Percentiles rank a stretch among this genome's conserved stretches.
phyloP scores from a whole-genome alignment of 2,329 filamentous ascomycete species.

The Fusarium buharicum region DNA sequence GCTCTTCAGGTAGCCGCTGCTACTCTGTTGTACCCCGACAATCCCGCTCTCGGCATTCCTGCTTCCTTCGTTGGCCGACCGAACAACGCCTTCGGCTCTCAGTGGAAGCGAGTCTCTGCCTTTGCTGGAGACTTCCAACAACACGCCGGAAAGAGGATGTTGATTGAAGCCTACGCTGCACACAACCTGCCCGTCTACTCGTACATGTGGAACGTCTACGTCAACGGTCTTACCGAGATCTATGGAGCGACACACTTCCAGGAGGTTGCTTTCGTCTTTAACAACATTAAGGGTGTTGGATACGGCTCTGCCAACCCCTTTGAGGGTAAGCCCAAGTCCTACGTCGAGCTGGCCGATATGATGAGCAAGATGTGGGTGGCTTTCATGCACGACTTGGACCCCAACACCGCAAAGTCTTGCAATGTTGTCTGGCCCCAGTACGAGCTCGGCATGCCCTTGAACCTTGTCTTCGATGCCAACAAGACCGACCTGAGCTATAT shows the following conservation, averaged over 20 bases:
- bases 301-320: conserved; percentile 50
- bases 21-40: conserved; percentile 61
- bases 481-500: conserved; percentile 52
- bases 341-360: conserved; percentile 53
- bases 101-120: conserved; percentile 66
- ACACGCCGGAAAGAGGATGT: conserved; percentile 64
- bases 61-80: conserved; percentile 51
- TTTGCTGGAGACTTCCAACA: conserved; percentile 65
- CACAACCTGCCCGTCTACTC: conserved; percentile 56
- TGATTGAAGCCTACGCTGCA: conserved; percentile 62
- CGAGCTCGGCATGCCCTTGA: conserved; percentile 52
- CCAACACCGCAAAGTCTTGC: conserved; percentile 7
- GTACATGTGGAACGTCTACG: conserved; percentile 65
- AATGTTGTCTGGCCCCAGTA: conserved; percentile 57
- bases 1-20: conserved; percentile 41
- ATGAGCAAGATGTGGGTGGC: conserved; percentile 64
- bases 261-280: conserved; percentile 44
- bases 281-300: conserved; percentile 59
- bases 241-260: conserved; percentile 43
- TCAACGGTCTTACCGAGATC: conserved; percentile 57
- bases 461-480: conserved; percentile 63
- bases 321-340: conserved; percentile 52
- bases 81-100: conserved; percentile 50
- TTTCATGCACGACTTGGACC: conserved; percentile 49
- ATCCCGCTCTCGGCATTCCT: conserved; percentile 60